Percentiles rank a stretch among this genome's conserved stretches.
Evolutionary conservation across 805 yeast species (phyloP).

Genomic region (Saccharomycopsis synnaedendra): DNA sequence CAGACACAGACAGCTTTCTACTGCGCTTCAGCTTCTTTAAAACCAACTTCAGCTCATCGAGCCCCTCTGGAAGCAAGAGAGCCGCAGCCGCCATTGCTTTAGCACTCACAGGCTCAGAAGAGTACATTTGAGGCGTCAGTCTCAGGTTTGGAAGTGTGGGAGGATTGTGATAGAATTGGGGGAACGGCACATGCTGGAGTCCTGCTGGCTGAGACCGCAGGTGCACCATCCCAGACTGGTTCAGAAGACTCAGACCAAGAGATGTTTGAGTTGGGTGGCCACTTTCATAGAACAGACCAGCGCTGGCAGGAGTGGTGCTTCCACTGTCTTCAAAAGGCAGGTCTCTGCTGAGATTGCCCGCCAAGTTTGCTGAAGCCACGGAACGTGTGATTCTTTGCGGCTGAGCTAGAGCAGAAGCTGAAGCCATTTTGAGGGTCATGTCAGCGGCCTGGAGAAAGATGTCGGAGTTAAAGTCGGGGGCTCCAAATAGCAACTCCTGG

Average conservation of each 20-base stretch:
- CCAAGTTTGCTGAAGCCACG: slow-evolving; percentile 5
- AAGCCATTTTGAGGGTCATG: slow-evolving; percentile 15
- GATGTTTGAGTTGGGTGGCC: too few species aligned
- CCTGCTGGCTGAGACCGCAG: slow-evolving; percentile 5
- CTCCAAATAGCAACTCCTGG: not conserved
- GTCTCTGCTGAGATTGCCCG: not conserved
- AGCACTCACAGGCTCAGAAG: slow-evolving; percentile 2
- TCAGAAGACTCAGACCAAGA: not conserved
- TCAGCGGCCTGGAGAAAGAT: slow-evolving; percentile 17
- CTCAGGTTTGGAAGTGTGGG: too few species aligned
- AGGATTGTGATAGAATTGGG: not conserved
- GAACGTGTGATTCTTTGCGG: slow-evolving; percentile 2
- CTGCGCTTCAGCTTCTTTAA: slow-evolving; percentile 13
- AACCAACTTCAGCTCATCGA: slow-evolving; percentile 12
- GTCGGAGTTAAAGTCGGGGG: slow-evolving; percentile 5
- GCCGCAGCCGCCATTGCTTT: slow-evolving; percentile 2
- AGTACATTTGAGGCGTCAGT: not conserved
- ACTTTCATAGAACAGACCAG: too few species aligned
- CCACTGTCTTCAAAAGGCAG: not conserved
- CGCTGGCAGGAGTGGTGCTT: not conserved
- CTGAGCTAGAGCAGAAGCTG: slow-evolving; percentile 2
- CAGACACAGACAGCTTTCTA: slow-evolving; percentile 2
- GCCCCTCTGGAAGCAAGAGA: slow-evolving; percentile 10
- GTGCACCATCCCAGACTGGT: not conserved
- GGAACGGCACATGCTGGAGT: not conserved